A percentile compares a stretch with the other conserved stretches of the same genome.
Conservation (phyloP, 2,329 filamentous ascomycete species). For the Fusarium algeriense region DNA sequence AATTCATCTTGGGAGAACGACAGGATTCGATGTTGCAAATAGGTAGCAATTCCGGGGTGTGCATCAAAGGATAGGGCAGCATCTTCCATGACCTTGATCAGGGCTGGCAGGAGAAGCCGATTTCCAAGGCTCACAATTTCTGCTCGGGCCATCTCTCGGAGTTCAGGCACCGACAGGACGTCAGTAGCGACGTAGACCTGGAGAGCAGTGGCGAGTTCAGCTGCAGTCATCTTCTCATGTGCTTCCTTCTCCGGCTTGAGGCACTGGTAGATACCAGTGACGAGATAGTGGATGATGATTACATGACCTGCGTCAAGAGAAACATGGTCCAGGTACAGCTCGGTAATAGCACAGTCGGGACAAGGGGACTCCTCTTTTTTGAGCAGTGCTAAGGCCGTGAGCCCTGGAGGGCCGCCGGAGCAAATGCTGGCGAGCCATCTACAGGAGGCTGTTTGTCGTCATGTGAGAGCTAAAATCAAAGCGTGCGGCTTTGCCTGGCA, state of each 20-base stretch:
- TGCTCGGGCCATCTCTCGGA: background rate
- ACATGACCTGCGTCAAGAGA: background rate
- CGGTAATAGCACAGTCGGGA: too few relatives aligned
- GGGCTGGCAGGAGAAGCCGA: background rate
- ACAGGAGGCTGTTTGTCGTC: too few relatives aligned
- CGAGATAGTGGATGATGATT: slow-evolving; percentile 18
- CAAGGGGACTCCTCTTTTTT: rapidly evolving
- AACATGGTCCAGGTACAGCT: background rate
- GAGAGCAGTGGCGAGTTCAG: slow-evolving; percentile 1
- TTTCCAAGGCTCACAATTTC: background rate
- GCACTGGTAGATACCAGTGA: slow-evolving; percentile 5
- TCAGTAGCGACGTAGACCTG: background rate
- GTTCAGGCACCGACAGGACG: background rate
- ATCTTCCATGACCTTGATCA: background rate
- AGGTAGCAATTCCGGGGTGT: background rate
- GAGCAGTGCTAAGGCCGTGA: too few relatives aligned
- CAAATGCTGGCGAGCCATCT: too few relatives aligned
- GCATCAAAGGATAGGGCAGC: background rate
- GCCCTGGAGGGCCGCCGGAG: too few relatives aligned
- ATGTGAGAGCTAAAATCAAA: too few relatives aligned
- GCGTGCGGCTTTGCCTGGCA: background rate
- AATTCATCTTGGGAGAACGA: background rate
- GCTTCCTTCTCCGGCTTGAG: background rate
- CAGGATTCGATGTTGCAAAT: background rate
- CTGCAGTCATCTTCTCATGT: background rate